Evolutionary conservation across 2,329 filamentous ascomycete species (phyloP).

Genomic region (Pleochaeta shiraiana): DNA sequence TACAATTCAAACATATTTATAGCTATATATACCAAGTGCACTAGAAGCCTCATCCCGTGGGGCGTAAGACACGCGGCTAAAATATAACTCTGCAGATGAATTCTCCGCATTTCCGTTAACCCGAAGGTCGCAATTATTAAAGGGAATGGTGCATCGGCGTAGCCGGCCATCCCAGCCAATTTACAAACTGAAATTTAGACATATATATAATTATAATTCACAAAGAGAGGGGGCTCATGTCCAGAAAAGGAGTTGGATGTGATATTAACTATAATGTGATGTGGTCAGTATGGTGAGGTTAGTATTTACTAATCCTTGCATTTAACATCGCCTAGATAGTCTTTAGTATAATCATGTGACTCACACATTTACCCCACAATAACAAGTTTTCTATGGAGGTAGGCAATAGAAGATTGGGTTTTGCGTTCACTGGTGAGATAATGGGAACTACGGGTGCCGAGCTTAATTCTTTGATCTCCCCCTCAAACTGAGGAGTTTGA

Average conservation of each 20-base stretch:
- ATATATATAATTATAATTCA: not conserved
- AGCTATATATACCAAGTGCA: too few relatives aligned
- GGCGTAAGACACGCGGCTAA: not conserved
- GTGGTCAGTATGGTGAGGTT: not conserved
- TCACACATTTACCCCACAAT: too few relatives aligned
- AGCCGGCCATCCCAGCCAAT: not conserved
- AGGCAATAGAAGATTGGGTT: too few relatives aligned
- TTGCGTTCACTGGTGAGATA: too few relatives aligned
- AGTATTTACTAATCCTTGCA: too few relatives aligned
- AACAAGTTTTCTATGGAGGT: too few relatives aligned
- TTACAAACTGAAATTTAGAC: conserved; percentile 1
- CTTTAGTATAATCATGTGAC: too few relatives aligned
- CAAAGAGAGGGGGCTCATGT: not conserved
- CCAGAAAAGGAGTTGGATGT: not conserved
- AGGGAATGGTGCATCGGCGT: not conserved
- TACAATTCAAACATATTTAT: too few relatives aligned
- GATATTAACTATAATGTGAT: conserved; percentile 1
- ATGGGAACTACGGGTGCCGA: too few relatives aligned
- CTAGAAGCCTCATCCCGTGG: not conserved
- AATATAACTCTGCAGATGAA: not conserved
- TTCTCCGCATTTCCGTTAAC: conserved; percentile 1
- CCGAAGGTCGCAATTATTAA: not conserved
- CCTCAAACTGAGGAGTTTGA: not conserved
- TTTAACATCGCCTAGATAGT: too few relatives aligned
- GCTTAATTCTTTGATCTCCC: too few relatives aligned